A percentile compares a stretch with the other conserved stretches of the same genome.
These are phyloP conservation scores for Mycena venus DNA, from an alignment of 768 basidiomycete genomes.

Conservation along the genomic window DNA sequence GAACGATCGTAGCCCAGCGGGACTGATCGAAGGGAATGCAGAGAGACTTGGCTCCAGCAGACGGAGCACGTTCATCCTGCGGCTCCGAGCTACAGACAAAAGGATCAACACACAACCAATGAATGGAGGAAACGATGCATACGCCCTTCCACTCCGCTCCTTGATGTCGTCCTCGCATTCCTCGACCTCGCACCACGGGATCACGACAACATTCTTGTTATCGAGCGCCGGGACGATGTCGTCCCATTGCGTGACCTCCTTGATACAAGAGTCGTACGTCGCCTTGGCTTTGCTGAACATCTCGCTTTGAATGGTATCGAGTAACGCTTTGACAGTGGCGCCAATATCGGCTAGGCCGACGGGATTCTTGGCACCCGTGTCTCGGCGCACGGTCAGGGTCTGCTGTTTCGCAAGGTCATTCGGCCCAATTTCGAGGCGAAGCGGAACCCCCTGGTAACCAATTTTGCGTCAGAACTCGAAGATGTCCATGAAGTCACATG, in stretches of 20 bases:
- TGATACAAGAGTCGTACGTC: slow-evolving; percentile 77
- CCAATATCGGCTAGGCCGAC: slow-evolving; percentile 57
- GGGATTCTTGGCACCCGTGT: slow-evolving; percentile 62
- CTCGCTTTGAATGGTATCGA: slow-evolving; percentile 89
- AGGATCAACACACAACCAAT: slow-evolving; percentile 7
- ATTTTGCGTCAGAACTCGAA: slow-evolving; percentile 8
- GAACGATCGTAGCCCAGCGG: slow-evolving; percentile 83
- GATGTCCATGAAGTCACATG: background rate
- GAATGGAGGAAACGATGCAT: slow-evolving; percentile 45
- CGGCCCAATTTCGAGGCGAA: slow-evolving; percentile 97
- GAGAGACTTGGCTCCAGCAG: slow-evolving; percentile 96
- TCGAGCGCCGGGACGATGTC: slow-evolving; percentile 94
- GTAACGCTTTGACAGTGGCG: slow-evolving; percentile 69
- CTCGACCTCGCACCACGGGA: slow-evolving; percentile 97
- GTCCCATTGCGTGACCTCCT: slow-evolving; percentile 88
- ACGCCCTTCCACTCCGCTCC: slow-evolving; percentile 90
- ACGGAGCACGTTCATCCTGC: slow-evolving; percentile 95
- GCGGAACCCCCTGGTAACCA: slow-evolving; percentile 85
- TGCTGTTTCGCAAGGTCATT: slow-evolving; percentile 89
- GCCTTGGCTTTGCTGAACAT: slow-evolving; percentile 88
- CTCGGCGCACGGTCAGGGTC: slow-evolving; percentile 87
- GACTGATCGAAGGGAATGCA: slow-evolving; percentile 96
- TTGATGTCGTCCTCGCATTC: slow-evolving; percentile 98
- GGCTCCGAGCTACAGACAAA: slow-evolving; percentile 75
- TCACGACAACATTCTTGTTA: slow-evolving; percentile 85